Percentiles rank a stretch among this genome's conserved stretches.
Conservation (phyloP, 78 protist genomes). For the Dictyostelium brefeldianum region DNA sequence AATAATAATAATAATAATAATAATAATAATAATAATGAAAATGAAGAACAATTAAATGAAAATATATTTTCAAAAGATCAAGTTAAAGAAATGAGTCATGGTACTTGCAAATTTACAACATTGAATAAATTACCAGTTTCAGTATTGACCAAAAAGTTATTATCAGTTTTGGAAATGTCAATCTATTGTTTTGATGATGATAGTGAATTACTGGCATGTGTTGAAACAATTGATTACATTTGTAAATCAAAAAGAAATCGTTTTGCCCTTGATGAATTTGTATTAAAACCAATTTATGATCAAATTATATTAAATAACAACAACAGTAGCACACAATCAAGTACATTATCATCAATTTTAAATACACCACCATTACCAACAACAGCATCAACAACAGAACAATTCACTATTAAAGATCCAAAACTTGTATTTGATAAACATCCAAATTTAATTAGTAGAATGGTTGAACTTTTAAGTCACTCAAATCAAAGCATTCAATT, state of each 20-base stretch:
- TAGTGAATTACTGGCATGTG: slow-evolving; percentile 43
- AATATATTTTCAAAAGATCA: neutral
- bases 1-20: neutral
- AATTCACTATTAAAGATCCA: slow-evolving; percentile 13
- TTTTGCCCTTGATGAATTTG: neutral
- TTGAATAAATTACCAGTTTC: slow-evolving; percentile 17
- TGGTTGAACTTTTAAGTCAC: slow-evolving; percentile 61
- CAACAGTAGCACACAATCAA: neutral
- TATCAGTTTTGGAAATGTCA: slow-evolving; percentile 36
- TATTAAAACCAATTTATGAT: slow-evolving; percentile 64
- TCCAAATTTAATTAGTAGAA: slow-evolving; percentile 29
- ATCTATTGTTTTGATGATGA: slow-evolving; percentile 47
- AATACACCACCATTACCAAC: slow-evolving; percentile 5
- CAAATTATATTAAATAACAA: slow-evolving; percentile 7
- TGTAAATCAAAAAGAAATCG: slow-evolving; percentile 25
- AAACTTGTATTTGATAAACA: neutral
- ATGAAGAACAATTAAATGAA: neutral
- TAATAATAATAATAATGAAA: neutral
- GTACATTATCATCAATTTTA: neutral
- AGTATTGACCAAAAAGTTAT: neutral
- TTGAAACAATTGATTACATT: slow-evolving; percentile 43
- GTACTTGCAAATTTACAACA: neutral
- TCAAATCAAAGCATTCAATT: slow-evolving; percentile 22
- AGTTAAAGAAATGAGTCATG: neutral
- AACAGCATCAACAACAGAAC: neutral